phyloP scores from a whole-genome alignment of 495 filamentous ascomycete species.

The Evernia prunastri region DNA sequence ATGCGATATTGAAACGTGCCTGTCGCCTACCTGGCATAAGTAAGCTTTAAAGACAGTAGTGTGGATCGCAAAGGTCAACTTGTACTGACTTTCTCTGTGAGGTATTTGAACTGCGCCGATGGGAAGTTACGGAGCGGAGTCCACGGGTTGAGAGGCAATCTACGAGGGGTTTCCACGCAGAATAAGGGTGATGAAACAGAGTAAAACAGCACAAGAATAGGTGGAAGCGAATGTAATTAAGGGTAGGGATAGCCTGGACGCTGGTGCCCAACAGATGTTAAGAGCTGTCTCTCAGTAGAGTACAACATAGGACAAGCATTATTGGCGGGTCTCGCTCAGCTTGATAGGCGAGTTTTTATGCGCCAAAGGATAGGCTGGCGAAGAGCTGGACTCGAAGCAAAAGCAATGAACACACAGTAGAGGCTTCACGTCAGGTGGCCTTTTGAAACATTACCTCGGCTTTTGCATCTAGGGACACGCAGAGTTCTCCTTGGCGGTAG shows the following conservation, averaged over 20 bases:
- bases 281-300: constrained; percentile 16
- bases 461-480: constrained; percentile 10
- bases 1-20: constrained; percentile 7
- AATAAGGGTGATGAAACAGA: constrained; percentile 11
- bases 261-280: constrained; percentile 16
- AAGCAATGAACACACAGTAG: constrained; percentile 4
- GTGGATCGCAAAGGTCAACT: constrained; percentile 11
- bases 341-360: not conserved
- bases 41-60: constrained; percentile 7
- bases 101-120: constrained; percentile 14
- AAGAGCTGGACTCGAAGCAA: constrained; percentile 13
- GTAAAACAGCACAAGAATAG: constrained; percentile 11
- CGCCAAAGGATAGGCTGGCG: constrained; percentile 13
- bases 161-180: constrained; percentile 9
- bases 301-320: constrained; percentile 17
- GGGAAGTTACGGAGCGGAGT: constrained; percentile 15
- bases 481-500: constrained; percentile 11
- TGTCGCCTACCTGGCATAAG: constrained; percentile 7
- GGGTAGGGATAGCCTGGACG: constrained; percentile 5
- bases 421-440: constrained; percentile 13
- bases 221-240: constrained; percentile 12
- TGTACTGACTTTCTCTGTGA: constrained; percentile 16
- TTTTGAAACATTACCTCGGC: constrained; percentile 14
- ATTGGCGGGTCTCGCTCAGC: constrained; percentile 16
- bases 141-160: constrained; percentile 11